Base-by-base conservation (phyloP, 2,329 filamentous ascomycete genomes). In the Penicillium sp. region DNA sequence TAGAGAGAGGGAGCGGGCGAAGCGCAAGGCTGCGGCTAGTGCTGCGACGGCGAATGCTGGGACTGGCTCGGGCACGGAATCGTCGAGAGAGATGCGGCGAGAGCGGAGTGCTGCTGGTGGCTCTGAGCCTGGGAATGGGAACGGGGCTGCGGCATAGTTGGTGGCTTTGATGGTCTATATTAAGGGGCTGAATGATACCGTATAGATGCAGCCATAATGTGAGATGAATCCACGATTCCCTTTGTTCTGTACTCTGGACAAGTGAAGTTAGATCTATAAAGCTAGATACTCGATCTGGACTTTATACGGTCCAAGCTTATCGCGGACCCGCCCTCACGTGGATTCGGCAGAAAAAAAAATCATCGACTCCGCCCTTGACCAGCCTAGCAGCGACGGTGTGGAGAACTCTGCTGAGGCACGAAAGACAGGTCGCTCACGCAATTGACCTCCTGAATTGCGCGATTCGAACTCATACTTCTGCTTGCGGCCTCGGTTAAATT, bases 11-110 rank as follows among this genome's bases (percentile, higher is more conserved):
- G 68, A 72, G 50, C 61, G 58, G 12, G 65, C 66, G 12, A 71
- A 70, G 58, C 70, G 72, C 2, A 76, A 68, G 56, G 68, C 68
- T 9, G 68, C 72, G 15, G 60, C 69, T 44, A 60, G 63, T 33
- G 60, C 54, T 24, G 51, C 56, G 19, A 35, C 61, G 4, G 61
- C 58, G 51, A 63, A 38, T 58, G 63, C 62, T 22, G 61, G 63
- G 0, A 65, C 62, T 33, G 60, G 62, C 0, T 66, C 66, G 24
- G 66, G 64, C 7, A 70, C 62, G 19, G 71, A 70, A 30, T 58
- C 37, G 8, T 66, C 70, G 49, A 66, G 63, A 53, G 72, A 75
- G 26, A 54, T 58, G 37, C 68, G 68, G 19, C 68, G 66, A 53
- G 73, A 73, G 53, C 71, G 63, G 58, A 73, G 61, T 35, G 68